Evolutionary conservation across 441 rosid species (phyloP).

Genomic region (Corymbia citriodora): DNA sequence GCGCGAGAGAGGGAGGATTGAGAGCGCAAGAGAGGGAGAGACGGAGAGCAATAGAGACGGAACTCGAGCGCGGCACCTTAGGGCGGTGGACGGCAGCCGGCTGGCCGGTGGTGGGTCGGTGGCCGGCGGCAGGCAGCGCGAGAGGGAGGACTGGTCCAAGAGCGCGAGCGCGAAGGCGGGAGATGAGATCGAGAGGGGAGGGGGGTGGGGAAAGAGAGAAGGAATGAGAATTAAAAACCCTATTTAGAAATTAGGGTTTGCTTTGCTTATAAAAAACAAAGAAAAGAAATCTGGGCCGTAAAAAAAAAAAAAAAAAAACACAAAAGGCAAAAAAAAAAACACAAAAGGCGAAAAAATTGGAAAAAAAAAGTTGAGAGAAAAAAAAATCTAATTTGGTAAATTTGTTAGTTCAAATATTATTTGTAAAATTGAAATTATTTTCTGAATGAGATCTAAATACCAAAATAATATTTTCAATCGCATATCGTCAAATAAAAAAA

Average conservation of each 20-base stretch:
- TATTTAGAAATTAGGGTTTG: neutral
- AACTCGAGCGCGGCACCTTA: neutral
- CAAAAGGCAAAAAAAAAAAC: too few relatives aligned
- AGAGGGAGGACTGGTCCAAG: neutral
- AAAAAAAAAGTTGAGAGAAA: too few relatives aligned
- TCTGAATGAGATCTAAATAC: too few relatives aligned
- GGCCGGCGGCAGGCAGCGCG: neutral
- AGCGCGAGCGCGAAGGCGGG: neutral
- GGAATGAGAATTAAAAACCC: neutral
- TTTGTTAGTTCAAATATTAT: too few relatives aligned
- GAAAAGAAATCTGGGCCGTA: neutral
- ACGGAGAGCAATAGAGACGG: neutral
- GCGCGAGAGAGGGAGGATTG: too few relatives aligned
- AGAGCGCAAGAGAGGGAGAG: too few relatives aligned
- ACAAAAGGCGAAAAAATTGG: too few relatives aligned
- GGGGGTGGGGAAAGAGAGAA: neutral
- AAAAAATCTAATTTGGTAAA: too few relatives aligned
- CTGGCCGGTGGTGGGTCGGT: neutral
- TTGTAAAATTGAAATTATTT: too few relatives aligned
- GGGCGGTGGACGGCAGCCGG: neutral
- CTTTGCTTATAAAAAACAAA: neutral
- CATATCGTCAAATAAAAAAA: too few relatives aligned
- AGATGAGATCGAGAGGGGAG: neutral
- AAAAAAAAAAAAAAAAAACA: too few relatives aligned
- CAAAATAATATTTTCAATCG: too few relatives aligned